phyloP scores from a whole-genome alignment of 176 grass and related monocot species.

The Tillandsia leiboldiana region DNA sequence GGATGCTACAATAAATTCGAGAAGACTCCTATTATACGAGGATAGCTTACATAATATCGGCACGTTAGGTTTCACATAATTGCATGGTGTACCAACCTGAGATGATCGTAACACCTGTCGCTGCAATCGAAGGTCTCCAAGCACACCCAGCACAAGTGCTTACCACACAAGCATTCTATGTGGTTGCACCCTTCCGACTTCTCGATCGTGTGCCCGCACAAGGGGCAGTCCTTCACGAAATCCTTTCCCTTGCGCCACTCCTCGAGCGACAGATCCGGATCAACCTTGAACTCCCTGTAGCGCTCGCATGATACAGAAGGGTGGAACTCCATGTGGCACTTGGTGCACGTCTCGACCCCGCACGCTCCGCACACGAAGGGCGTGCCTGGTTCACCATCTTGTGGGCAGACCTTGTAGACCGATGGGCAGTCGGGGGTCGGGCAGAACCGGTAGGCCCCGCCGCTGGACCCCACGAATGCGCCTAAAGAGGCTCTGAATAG shows the following conservation, averaged over 20 bases:
- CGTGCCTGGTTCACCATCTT: background rate
- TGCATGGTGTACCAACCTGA: background rate
- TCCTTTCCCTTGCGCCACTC: background rate
- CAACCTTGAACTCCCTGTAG: constrained; percentile 3
- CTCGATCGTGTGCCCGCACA: background rate
- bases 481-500: constrained; percentile 3
- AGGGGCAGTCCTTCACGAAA: background rate
- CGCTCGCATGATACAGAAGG: background rate
- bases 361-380: background rate
- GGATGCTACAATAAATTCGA: no score
- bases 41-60: background rate
- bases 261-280: background rate
- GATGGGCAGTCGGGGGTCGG: constrained; percentile 3
- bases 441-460: background rate
- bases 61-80: background rate
- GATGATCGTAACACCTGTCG: background rate
- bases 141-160: background rate
- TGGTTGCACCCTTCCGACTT: constrained; percentile 8
- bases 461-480: background rate
- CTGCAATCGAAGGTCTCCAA: constrained; percentile 7
- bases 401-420: background rate
- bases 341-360: background rate
- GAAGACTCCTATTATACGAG: no score
- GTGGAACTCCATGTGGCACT: constrained; percentile 8
- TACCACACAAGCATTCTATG: background rate